These are phyloP conservation scores for Suillus subalutaceus DNA, from an alignment of 768 basidiomycete species.

Conservation along the genomic window DNA sequence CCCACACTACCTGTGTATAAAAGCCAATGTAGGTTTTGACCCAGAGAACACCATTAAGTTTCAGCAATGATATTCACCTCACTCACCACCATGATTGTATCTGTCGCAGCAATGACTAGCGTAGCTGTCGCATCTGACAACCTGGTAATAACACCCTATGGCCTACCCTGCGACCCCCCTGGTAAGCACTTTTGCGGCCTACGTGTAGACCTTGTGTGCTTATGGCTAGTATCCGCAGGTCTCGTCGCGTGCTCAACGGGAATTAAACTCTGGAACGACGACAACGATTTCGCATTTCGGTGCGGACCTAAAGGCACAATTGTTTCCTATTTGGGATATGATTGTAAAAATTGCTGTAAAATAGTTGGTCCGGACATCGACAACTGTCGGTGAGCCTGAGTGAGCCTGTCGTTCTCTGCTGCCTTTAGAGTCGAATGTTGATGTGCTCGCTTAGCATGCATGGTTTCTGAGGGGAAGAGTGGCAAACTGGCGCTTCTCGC, in stretches of 20 bases:
- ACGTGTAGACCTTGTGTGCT: neutral
- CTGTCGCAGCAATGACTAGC: neutral
- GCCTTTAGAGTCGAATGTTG: neutral
- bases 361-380: accelerated
- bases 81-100: neutral
- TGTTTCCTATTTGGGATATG: accelerated
- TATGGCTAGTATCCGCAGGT: neutral
- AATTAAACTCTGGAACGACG: neutral
- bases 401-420: neutral
- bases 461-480: neutral
- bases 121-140: neutral
- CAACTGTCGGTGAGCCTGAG: neutral
- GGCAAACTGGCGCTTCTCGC: too few species aligned
- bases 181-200: neutral
- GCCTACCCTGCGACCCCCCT: neutral
- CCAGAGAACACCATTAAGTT: neutral
- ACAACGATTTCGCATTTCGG: neutral
- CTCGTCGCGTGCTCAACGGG: neutral
- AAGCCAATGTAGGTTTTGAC: neutral
- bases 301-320: neutral
- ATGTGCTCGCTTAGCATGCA: neutral
- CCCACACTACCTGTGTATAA: neutral
- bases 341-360: neutral
- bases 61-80: neutral
- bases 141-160: neutral